A percentile compares a stretch with the other conserved stretches of the same genome.
phyloP scores from a whole-genome alignment of 768 basidiomycete genomes.

The Leccinum subgranulosum region DNA sequence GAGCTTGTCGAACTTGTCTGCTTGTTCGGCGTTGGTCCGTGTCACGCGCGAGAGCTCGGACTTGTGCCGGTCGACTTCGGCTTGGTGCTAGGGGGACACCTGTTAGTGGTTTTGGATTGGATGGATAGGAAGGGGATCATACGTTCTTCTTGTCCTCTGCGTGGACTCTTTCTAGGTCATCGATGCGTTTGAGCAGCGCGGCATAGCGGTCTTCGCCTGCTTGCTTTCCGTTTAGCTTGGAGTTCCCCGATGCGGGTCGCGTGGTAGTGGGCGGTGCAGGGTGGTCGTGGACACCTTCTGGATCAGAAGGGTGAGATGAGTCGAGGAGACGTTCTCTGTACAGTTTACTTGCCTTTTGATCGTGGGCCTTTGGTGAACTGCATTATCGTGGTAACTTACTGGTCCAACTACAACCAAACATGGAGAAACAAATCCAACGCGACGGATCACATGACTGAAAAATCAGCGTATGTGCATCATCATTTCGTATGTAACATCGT shows the following conservation, averaged over 20 bases:
- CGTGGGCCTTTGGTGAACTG: conserved; percentile 50
- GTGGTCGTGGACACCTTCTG: conserved; percentile 35
- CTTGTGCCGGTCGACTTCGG: conserved; percentile 57
- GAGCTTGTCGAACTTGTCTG: conserved; percentile 55
- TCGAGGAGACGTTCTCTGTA: neutral
- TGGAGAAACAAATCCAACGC: conserved; percentile 17
- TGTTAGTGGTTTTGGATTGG: neutral
- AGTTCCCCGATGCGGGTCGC: conserved; percentile 26
- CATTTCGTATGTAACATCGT: conserved; percentile 27
- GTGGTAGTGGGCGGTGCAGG: conserved; percentile 8
- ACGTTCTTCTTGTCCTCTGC: conserved; percentile 65
- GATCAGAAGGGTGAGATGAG: conserved; percentile 19
- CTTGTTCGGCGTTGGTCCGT: conserved; percentile 46
- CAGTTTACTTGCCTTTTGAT: conserved; percentile 9
- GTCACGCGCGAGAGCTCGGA: conserved; percentile 51
- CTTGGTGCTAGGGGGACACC: conserved; percentile 45
- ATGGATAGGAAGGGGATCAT: neutral
- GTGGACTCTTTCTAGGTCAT: conserved; percentile 61
- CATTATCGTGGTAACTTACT: conserved; percentile 15
- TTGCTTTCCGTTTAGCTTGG: conserved; percentile 22
- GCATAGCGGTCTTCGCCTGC: conserved; percentile 46
- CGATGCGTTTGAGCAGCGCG: conserved; percentile 57
- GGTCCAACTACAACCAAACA: conserved; percentile 19
- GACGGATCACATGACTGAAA: conserved; percentile 12
- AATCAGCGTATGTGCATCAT: conserved; percentile 17